These are phyloP conservation scores for Fusarium veterinarium DNA, from an alignment of 2,329 filamentous ascomycete species.

Conservation along the genomic window DNA sequence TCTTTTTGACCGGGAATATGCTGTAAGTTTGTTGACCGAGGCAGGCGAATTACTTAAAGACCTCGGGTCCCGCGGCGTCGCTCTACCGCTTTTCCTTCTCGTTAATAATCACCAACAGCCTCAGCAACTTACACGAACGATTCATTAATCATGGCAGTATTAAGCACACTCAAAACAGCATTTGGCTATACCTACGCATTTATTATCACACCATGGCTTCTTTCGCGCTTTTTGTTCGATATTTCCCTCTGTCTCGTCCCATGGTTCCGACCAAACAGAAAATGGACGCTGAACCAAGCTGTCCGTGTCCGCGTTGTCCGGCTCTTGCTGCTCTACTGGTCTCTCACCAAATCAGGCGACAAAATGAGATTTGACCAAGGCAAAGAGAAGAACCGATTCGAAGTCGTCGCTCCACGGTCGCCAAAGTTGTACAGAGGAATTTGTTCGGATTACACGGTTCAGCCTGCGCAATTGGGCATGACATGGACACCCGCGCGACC, in stretches of 20 bases:
- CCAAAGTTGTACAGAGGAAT: constrained; percentile 30
- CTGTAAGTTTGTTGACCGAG: not conserved
- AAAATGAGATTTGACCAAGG: constrained; percentile 6
- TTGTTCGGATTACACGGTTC: constrained; percentile 6
- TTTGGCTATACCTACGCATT: constrained; percentile 7
- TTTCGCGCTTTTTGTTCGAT: constrained; percentile 28
- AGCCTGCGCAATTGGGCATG: constrained; percentile 27
- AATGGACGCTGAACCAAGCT: constrained; percentile 34
- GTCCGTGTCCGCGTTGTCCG: constrained; percentile 32
- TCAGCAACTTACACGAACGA: not conserved
- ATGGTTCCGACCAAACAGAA: not conserved
- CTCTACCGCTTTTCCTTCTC: not conserved
- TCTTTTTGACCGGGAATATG: not conserved
- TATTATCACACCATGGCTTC: constrained; percentile 23
- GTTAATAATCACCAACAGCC: not conserved
- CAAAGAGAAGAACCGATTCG: constrained; percentile 35
- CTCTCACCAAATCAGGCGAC: constrained; percentile 24
- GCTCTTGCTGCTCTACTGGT: constrained; percentile 38
- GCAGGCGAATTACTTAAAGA: not conserved
- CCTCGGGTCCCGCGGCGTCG: not conserved
- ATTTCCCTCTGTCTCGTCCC: constrained; percentile 26
- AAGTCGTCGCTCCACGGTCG: constrained; percentile 24
- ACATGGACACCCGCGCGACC: constrained; percentile 37
- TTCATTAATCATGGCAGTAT: not conserved
- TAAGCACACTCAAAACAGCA: not conserved